Conservation (phyloP, 176 grass and related monocot genomes). For the Oryza punctata region DNA sequence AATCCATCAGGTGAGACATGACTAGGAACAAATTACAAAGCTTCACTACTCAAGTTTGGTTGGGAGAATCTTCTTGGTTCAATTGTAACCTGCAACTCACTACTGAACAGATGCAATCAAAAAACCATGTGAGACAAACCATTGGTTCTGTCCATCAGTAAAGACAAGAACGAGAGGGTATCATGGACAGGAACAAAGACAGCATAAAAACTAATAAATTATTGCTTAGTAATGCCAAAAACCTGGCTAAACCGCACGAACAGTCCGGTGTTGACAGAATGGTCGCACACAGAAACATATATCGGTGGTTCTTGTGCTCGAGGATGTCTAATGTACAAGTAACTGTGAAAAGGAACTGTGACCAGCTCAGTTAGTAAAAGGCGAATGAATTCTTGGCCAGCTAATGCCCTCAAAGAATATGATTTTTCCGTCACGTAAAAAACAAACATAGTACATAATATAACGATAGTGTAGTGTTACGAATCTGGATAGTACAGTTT, state of each 20-base stretch:
- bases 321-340: background rate
- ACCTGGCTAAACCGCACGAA: slow-evolving; percentile 11
- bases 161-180: slow-evolving; percentile 34
- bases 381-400: too few relatives aligned
- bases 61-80: slow-evolving; percentile 43
- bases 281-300: background rate
- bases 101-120: slow-evolving; percentile 15
- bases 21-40: slow-evolving; percentile 35
- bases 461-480: too few relatives aligned
- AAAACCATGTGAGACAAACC: slow-evolving; percentile 36
- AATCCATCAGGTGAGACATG: slow-evolving; percentile 40
- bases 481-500: too few relatives aligned
- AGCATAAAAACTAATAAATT: slow-evolving; percentile 3
- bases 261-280: background rate
- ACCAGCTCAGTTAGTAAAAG: too few relatives aligned
- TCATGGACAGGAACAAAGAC: slow-evolving; percentile 9
- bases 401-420: too few relatives aligned
- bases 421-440: too few relatives aligned
- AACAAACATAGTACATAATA: too few relatives aligned
- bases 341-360: background rate
- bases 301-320: background rate
- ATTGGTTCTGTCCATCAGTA: slow-evolving; percentile 18
- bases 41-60: slow-evolving; percentile 32
- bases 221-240: background rate
- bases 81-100: slow-evolving; percentile 26